Conservation (phyloP, 2,329 filamentous ascomycete species). For the Clonostachys sp. region DNA sequence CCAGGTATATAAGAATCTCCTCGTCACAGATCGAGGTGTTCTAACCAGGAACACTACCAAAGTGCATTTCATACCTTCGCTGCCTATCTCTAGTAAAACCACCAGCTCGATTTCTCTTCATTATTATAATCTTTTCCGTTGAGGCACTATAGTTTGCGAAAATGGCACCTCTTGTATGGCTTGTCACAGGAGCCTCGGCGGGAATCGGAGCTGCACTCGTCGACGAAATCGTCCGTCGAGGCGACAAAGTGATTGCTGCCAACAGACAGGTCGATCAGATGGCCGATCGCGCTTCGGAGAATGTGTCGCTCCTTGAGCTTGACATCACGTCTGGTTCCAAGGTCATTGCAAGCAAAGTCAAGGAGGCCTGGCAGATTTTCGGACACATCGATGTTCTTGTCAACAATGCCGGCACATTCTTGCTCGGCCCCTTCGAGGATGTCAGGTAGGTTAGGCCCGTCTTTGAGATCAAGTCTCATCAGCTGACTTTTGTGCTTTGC, state of each 20-base stretch:
- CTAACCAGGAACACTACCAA: neutral
- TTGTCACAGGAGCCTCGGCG: constrained; percentile 24
- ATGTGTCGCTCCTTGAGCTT: constrained; percentile 18
- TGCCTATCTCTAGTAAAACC: neutral
- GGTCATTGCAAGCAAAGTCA: constrained; percentile 9
- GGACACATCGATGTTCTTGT: constrained; percentile 24
- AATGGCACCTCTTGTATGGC: constrained; percentile 22
- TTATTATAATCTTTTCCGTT: neutral
- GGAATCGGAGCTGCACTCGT: constrained; percentile 21
- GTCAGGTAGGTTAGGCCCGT: constrained; percentile 13
- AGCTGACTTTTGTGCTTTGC: neutral
- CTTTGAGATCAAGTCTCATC: neutral
- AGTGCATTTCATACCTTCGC: neutral
- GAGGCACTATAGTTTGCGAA: neutral
- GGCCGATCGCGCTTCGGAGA: constrained; percentile 9
- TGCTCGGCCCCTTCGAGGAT: constrained; percentile 19
- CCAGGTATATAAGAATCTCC: neutral
- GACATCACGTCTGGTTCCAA: constrained; percentile 15
- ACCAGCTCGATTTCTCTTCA: neutral
- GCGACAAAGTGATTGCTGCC: constrained; percentile 21
- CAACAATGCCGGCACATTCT: constrained; percentile 25
- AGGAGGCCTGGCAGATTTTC: constrained; percentile 20
- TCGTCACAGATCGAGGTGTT: neutral
- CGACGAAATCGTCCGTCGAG: constrained; percentile 14
- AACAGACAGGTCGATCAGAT: constrained; percentile 16